These are phyloP conservation scores for Bocquillonia castaneifolia DNA, from an alignment of 441 rosid genomes.

Conservation along the genomic window DNA sequence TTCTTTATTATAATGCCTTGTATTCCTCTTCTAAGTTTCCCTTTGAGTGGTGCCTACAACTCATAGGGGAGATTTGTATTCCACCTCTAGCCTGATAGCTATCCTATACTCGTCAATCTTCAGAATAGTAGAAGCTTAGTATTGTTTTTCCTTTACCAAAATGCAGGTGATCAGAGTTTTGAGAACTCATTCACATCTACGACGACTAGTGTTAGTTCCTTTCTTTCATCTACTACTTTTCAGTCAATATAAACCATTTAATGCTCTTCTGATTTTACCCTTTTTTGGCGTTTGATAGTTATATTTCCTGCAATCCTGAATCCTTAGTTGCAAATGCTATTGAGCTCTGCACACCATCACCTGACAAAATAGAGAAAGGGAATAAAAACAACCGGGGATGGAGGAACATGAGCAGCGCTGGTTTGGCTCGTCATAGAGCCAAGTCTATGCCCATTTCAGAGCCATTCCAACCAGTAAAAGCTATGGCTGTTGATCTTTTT, in stretches of 20 bases:
- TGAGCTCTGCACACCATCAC: slow-evolving; percentile 86
- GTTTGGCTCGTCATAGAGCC: slow-evolving; percentile 77
- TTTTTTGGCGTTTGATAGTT: slow-evolving; percentile 37
- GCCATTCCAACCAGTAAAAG: slow-evolving; percentile 84
- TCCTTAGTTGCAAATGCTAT: slow-evolving; percentile 84
- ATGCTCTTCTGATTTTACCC: not conserved
- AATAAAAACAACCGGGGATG: slow-evolving; percentile 51
- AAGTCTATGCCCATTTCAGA: slow-evolving; percentile 87
- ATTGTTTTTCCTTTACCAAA: not conserved
- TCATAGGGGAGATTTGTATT: not conserved
- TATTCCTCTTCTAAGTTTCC: not conserved
- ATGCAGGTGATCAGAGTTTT: slow-evolving; percentile 72
- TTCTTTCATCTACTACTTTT: not conserved
- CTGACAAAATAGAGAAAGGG: slow-evolving; percentile 57
- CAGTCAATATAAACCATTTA: not conserved
- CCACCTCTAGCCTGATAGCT: not conserved
- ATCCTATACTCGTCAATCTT: too few species aligned
- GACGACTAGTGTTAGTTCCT: slow-evolving; percentile 74
- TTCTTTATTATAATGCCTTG: too few species aligned
- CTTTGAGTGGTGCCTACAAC: not conserved
- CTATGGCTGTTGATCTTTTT: slow-evolving; percentile 95
- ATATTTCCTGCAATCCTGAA: slow-evolving; percentile 95
- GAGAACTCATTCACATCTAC: slow-evolving; percentile 61
- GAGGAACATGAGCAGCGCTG: slow-evolving; percentile 73
- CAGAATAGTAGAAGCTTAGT: not conserved